These are phyloP conservation scores for Fagus sylvatica DNA, from an alignment of 306 rosid species.

Conservation along the genomic window DNA sequence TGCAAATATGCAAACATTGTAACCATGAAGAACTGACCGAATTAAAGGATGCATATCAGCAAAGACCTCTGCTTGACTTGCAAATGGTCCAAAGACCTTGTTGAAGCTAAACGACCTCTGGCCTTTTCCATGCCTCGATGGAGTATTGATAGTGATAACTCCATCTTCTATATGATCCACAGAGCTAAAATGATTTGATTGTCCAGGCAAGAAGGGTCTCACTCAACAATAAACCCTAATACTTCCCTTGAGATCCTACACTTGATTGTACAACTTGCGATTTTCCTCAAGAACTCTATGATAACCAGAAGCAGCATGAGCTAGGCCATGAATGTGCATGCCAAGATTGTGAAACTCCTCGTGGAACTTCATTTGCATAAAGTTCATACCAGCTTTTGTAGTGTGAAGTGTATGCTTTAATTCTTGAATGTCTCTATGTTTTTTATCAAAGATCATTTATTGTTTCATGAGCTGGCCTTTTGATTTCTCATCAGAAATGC, in stretches of 20 bases:
- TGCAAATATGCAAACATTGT: slow-evolving; percentile 87
- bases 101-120: slow-evolving; percentile 74
- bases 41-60: slow-evolving; percentile 88
- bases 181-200: slow-evolving; percentile 54
- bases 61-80: slow-evolving; percentile 86
- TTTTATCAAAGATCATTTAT: slow-evolving; percentile 70
- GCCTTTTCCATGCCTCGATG: slow-evolving; percentile 81
- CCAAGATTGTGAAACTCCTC: slow-evolving; percentile 90
- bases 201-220: slow-evolving; percentile 79
- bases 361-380: slow-evolving; percentile 78
- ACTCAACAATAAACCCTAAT: slow-evolving; percentile 96
- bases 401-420: slow-evolving; percentile 67
- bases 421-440: slow-evolving; percentile 71
- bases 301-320: slow-evolving; percentile 94
- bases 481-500: slow-evolving; percentile 53
- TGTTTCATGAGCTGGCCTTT: slow-evolving; percentile 54
- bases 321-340: slow-evolving; percentile 68
- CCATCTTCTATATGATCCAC: slow-evolving; percentile 87
- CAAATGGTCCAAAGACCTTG: slow-evolving; percentile 85
- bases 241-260: slow-evolving; percentile 96
- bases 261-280: slow-evolving; percentile 88
- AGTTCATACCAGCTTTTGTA: slow-evolving; percentile 82
- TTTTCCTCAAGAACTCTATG: slow-evolving; percentile 93
- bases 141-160: slow-evolving; percentile 63
- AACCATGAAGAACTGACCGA: slow-evolving; percentile 91